These are phyloP conservation scores for Nemania abortiva DNA, from an alignment of 2,329 filamentous ascomycete species.

Conservation along the genomic window DNA sequence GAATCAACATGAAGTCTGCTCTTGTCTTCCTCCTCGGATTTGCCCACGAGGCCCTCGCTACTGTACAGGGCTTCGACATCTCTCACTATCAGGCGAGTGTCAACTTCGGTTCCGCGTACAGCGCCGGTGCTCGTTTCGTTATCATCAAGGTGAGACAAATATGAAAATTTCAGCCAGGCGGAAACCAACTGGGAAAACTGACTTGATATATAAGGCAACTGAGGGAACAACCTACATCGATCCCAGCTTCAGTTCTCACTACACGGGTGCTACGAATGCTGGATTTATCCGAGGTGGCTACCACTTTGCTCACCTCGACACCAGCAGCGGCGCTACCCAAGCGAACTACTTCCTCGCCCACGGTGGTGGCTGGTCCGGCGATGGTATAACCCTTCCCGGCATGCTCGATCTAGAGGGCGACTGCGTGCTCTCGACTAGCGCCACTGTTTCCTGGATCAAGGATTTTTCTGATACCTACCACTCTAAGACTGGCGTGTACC, in stretches of 20 bases:
- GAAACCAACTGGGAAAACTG: slow-evolving; percentile 10
- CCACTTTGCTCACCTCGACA: slow-evolving; percentile 65
- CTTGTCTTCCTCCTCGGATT: slow-evolving; percentile 37
- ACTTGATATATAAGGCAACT: slow-evolving; percentile 57
- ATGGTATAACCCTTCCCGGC: slow-evolving; percentile 67
- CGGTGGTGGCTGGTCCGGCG: slow-evolving; percentile 66
- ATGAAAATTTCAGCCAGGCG: neutral
- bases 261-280: slow-evolving; percentile 62
- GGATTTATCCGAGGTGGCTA: slow-evolving; percentile 67
- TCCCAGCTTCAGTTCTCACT: slow-evolving; percentile 62
- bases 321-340: slow-evolving; percentile 59
- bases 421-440: slow-evolving; percentile 60
- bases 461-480: slow-evolving; percentile 66
- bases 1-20: slow-evolving; percentile 39
- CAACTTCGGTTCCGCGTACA: slow-evolving; percentile 55
- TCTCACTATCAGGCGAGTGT: slow-evolving; percentile 56
- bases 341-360: slow-evolving; percentile 65
- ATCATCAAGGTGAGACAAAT: slow-evolving; percentile 57
- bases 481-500: slow-evolving; percentile 59
- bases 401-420: slow-evolving; percentile 67
- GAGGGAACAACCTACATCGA: slow-evolving; percentile 63
- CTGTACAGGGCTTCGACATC: slow-evolving; percentile 58
- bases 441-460: slow-evolving; percentile 65
- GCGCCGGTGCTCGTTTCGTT: slow-evolving; percentile 57
- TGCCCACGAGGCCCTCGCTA: slow-evolving; percentile 45